Base-by-base conservation (phyloP, 2,329 filamentous ascomycete genomes). In the Apiospora koreana region DNA sequence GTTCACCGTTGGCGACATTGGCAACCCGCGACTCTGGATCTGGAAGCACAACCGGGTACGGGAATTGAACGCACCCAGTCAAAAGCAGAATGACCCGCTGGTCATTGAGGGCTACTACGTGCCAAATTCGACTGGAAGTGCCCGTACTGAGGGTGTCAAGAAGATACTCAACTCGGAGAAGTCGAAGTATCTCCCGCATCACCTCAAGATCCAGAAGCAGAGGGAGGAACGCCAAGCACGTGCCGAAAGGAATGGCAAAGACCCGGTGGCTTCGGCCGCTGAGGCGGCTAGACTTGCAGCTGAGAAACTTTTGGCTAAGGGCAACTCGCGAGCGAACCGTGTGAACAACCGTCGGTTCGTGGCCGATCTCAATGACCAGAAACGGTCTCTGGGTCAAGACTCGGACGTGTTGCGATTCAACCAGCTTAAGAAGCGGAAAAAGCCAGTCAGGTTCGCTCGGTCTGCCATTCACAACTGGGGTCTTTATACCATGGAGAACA, bases 381-480 rank as follows among this genome's bases (percentile, higher is more conserved):
- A 97, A 85, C 94, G 94, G 83, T 92, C 91, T 16, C 87, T 94
- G 25, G 92, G 92, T 68, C 89, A 90, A 73, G 95, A 97, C 75
- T 94, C 94, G 69, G 95, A 98, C 77, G 94, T 96, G 41, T 89
- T 99, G 77, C 93, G 95, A 71, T 99, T 99, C 88, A 99, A 99
- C 82, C 96, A 98, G 84, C 91, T 99, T 71, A 98, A 98, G 88
- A 99, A 98, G 84, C 93, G 96, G 72, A 99, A 98, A 90, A 99
- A 99, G 86, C 95, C 95, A 1, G 96, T 99, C 80, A 96, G 97
- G 80, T 99, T 99, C 82, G 96, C 95, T 70, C 90, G 96, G 62
- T 99, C 96, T 68, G 96, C 96, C 64, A 99, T 99, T 76, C 96
- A 99, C 83, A 98, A 98, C 77, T 99, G 96, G 96, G 96, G 96